These are phyloP conservation scores for Dendrobium catenatum DNA, from an alignment of 106 monocot species.

Conservation along the genomic window DNA sequence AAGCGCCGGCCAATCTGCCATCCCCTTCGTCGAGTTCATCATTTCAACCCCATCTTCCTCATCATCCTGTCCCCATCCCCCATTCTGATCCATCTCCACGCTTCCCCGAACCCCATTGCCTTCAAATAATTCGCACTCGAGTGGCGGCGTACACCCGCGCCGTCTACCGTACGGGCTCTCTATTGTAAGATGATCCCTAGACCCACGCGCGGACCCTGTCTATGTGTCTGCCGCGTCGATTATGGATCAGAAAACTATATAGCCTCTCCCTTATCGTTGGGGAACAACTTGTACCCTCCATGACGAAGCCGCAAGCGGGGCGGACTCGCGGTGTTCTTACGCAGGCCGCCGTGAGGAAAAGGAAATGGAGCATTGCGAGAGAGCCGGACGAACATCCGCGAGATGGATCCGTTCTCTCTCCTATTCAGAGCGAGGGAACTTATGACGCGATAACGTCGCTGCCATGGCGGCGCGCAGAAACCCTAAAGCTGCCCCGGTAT, in stretches of 20 bases:
- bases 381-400: background rate
- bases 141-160: background rate
- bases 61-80: conserved; percentile 17
- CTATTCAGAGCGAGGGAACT: conserved; percentile 4
- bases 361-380: conserved; percentile 2
- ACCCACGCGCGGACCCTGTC: too few relatives aligned
- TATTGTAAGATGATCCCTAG: too few relatives aligned
- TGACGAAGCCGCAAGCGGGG: background rate
- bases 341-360: conserved; percentile 4
- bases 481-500: background rate
- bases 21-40: conserved; percentile 42
- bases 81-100: conserved; percentile 15
- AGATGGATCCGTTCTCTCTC: conserved; percentile 7
- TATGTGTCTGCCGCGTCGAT: too few relatives aligned
- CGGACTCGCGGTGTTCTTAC: background rate
- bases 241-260: background rate
- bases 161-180: too few relatives aligned
- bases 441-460: background rate
- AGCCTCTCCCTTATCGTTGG: conserved; percentile 3
- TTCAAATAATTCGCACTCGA: conserved; percentile 11
- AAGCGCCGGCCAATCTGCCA: conserved; percentile 34
- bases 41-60: conserved; percentile 26
- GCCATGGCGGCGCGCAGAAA: background rate
- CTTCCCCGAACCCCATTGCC: background rate
- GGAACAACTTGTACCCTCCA: conserved; percentile 11